These are phyloP conservation scores for Isabelozyma gotoi DNA, from an alignment of 805 yeast genomes.

Conservation along the genomic window DNA sequence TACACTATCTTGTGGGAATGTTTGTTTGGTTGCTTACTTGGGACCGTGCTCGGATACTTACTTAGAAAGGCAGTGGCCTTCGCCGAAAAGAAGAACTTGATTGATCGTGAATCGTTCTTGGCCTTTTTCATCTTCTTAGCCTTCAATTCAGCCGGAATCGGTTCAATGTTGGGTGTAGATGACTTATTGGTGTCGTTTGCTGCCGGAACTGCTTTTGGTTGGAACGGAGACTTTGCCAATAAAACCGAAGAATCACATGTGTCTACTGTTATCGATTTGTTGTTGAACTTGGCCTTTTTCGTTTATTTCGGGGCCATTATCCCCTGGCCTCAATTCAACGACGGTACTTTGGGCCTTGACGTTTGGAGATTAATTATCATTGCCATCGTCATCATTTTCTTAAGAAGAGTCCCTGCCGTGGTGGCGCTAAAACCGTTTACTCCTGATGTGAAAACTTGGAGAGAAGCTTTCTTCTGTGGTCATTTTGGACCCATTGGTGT, in stretches of 20 bases:
- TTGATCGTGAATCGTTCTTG: slow-evolving; percentile 86
- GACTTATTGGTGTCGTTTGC: slow-evolving; percentile 87
- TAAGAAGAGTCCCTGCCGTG: slow-evolving; percentile 84
- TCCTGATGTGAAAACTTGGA: slow-evolving; percentile 88
- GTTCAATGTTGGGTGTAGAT: slow-evolving; percentile 84
- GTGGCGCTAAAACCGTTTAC: slow-evolving; percentile 70
- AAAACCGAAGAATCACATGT: slow-evolving; percentile 85
- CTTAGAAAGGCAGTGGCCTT: slow-evolving; percentile 71
- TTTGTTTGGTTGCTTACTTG: slow-evolving; percentile 72
- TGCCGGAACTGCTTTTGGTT: slow-evolving; percentile 90
- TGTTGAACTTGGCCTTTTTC: slow-evolving; percentile 81
- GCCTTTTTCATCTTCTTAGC: slow-evolving; percentile 83
- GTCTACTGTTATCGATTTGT: slow-evolving; percentile 83
- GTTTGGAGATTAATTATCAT: slow-evolving; percentile 80
- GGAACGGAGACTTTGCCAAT: slow-evolving; percentile 88
- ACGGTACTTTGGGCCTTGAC: slow-evolving; percentile 56
- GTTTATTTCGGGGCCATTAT: slow-evolving; percentile 88
- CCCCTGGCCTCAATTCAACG: slow-evolving; percentile 83
- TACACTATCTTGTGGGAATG: slow-evolving; percentile 81
- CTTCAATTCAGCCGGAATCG: slow-evolving; percentile 83
- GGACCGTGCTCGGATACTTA: slow-evolving; percentile 66
- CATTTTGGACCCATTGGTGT: slow-evolving; percentile 97
- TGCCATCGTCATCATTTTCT: slow-evolving; percentile 69
- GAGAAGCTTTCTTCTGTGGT: slow-evolving; percentile 92
- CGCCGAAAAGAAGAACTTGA: slow-evolving; percentile 67